Conservation (phyloP, 768 basidiomycete genomes). For the Tulasnella sp. region DNA sequence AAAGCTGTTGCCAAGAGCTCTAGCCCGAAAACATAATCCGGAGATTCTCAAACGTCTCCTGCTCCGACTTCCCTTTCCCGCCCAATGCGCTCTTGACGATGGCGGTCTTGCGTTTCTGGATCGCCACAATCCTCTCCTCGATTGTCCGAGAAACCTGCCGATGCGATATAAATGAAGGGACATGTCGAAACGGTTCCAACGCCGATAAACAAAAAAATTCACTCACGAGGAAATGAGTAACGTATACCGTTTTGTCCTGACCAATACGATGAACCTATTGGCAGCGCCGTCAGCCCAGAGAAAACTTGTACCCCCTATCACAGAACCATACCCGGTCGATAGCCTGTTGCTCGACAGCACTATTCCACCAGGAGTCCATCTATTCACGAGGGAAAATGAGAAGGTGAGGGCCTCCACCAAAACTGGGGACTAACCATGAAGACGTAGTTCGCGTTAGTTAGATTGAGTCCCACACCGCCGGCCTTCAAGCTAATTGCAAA, state of each 20-base stretch:
- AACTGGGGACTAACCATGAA: constrained; percentile 50
- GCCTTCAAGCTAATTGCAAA: constrained; percentile 69
- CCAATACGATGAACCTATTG: constrained; percentile 57
- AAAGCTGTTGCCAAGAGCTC: too few species aligned
- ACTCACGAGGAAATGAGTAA: constrained; percentile 73
- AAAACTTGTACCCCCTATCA: not conserved
- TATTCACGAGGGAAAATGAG: constrained; percentile 21
- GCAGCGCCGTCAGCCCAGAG: not conserved
- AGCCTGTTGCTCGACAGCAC: constrained; percentile 75
- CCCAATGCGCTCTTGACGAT: constrained; percentile 78
- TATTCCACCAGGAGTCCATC: constrained; percentile 95
- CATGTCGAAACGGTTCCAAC: not conserved
- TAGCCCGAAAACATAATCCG: constrained; percentile 51
- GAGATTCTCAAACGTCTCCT: constrained; percentile 60
- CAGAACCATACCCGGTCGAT: constrained; percentile 50
- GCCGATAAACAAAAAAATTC: not conserved
- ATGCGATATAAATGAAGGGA: not conserved
- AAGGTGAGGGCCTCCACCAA: not conserved
- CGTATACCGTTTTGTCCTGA: constrained; percentile 69
- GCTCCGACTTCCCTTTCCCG: constrained; percentile 34
- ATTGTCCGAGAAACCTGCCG: constrained; percentile 60
- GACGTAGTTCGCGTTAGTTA: constrained; percentile 73
- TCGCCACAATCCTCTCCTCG: constrained; percentile 65
- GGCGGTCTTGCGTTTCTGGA: constrained; percentile 78
- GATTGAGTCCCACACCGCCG: constrained; percentile 82